phyloP scores from a whole-genome alignment of 179 eudicot genomes.

The Patellifolia procumbens region DNA sequence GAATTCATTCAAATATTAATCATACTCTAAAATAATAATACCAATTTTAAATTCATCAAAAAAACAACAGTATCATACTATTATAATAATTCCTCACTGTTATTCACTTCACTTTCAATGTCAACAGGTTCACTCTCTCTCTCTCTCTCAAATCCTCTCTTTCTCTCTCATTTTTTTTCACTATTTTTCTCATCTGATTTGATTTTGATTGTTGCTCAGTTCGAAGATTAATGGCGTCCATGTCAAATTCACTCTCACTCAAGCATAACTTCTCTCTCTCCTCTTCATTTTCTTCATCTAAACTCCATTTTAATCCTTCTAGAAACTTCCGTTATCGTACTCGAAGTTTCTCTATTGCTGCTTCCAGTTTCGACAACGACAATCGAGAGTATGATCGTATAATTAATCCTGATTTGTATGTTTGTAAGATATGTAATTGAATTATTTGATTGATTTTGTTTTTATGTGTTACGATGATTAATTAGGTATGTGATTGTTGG shows the following conservation, averaged over 20 bases:
- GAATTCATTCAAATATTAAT: no score
- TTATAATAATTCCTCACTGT: neutral
- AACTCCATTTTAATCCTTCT: constrained; percentile 30
- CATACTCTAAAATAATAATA: no score
- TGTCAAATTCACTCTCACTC: constrained; percentile 51
- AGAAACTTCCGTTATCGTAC: constrained; percentile 39
- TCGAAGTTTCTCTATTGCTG: constrained; percentile 49
- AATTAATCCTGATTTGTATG: no score
- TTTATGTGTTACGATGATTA: neutral
- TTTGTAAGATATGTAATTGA: neutral
- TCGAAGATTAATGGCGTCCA: constrained; percentile 60
- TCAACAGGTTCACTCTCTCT: constrained; percentile 45
- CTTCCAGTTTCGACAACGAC: constrained; percentile 72
- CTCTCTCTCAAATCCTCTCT: neutral
- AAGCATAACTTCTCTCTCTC: constrained; percentile 60
- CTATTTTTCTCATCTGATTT: constrained; percentile 3
- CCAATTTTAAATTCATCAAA: neutral
- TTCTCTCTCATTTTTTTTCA: neutral
- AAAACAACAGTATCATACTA: neutral
- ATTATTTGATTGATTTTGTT: constrained; percentile 13
- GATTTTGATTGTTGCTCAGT: constrained; percentile 31
- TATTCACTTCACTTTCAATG: constrained; percentile 26
- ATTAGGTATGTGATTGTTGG: constrained; percentile 87
- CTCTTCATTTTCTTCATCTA: constrained; percentile 41
- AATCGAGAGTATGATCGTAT: constrained; percentile 66